phyloP scores from a whole-genome alignment of 1,284 basidiomycete genomes.

The Ceratobasidium sp. region DNA sequence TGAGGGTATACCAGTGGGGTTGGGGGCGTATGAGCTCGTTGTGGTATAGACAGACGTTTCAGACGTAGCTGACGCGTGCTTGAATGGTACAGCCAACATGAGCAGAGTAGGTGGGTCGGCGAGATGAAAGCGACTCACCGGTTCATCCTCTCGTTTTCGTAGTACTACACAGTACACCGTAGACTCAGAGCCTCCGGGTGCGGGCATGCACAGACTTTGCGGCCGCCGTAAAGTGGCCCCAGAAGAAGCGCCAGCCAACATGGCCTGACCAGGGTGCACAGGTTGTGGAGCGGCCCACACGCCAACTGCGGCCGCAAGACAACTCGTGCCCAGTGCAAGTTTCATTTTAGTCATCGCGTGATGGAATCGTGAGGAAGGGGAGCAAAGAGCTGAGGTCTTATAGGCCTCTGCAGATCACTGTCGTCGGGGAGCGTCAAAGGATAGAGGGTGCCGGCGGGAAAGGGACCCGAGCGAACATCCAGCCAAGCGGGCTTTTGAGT shows the following conservation, averaged over 20 bases:
- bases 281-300: constrained; percentile 35
- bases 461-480: constrained; percentile 21
- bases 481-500: constrained; percentile 14
- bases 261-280: constrained; percentile 18
- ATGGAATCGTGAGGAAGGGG: constrained; percentile 15
- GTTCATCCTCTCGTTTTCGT: constrained; percentile 13
- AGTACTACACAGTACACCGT: background rate
- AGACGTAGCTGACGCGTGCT: constrained; percentile 11
- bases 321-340: constrained; percentile 45
- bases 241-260: background rate
- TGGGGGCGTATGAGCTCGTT: background rate
- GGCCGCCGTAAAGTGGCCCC: constrained; percentile 4
- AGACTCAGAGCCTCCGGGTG: background rate
- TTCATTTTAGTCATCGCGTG: constrained; percentile 27
- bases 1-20: background rate
- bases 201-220: background rate
- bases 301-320: background rate
- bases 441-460: background rate
- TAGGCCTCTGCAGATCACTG: constrained; percentile 26
- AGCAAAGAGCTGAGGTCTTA: background rate
- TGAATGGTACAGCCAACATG: background rate
- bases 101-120: background rate
- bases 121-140: constrained; percentile 42
- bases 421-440: constrained; percentile 34
- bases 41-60: background rate